Evolutionary conservation across 768 basidiomycete genomes (phyloP).

Genomic region (Trametopsis cervina): DNA sequence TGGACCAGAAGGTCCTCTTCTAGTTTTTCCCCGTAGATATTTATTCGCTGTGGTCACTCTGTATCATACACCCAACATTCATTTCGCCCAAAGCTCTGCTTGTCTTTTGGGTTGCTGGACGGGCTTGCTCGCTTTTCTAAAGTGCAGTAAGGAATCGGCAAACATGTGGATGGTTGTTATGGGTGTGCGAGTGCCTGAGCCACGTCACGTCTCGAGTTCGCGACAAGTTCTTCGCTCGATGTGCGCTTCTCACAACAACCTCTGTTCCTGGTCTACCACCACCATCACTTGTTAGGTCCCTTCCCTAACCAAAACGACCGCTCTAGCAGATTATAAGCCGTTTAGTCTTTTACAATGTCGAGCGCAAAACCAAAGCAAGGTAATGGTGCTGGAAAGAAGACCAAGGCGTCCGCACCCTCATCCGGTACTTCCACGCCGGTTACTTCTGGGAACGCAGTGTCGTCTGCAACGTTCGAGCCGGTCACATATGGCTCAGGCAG

Average conservation of each 20-base stretch:
- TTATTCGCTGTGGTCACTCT: constrained; percentile 8
- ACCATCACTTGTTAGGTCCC: constrained; percentile 8
- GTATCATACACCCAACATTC: constrained; percentile 9
- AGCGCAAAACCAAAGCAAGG: constrained; percentile 49
- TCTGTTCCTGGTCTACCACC: constrained; percentile 4
- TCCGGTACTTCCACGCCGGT: constrained; percentile 30
- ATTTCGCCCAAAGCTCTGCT: constrained; percentile 1
- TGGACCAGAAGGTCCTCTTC: constrained; percentile 66
- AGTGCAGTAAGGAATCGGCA: too few relatives aligned
- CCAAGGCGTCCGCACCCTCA: constrained; percentile 35
- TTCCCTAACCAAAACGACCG: constrained; percentile 11
- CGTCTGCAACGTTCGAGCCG: constrained; percentile 13
- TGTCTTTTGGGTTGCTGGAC: too few relatives aligned
- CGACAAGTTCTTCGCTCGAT: too few relatives aligned
- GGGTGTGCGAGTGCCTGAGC: constrained; percentile 15
- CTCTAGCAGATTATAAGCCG: constrained; percentile 17
- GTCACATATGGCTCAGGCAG: constrained; percentile 37
- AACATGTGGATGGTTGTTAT: too few relatives aligned
- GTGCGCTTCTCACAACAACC: constrained; percentile 13
- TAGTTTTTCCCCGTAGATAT: constrained; percentile 24
- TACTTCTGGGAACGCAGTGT: constrained; percentile 23
- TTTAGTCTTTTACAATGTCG: constrained; percentile 25
- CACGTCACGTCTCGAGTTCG: too few relatives aligned
- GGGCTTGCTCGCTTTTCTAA: too few relatives aligned
- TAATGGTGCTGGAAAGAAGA: constrained; percentile 31